phyloP scores from a whole-genome alignment of 441 rosid species.

The Erodium chrysanthum region DNA sequence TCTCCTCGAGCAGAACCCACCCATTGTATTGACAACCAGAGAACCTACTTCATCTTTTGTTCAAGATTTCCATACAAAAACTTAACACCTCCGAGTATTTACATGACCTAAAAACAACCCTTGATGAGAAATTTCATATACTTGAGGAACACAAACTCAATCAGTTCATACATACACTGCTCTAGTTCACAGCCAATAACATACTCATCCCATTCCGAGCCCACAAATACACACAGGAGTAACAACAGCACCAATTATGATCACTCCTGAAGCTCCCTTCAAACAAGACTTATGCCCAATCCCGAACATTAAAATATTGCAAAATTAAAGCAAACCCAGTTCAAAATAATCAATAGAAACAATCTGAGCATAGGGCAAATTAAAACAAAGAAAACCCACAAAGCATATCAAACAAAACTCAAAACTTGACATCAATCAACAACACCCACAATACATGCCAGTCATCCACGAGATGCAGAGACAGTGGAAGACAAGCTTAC shows the following conservation, averaged over 20 bases:
- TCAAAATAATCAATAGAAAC: slow-evolving; percentile 2
- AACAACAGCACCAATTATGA: too few species aligned
- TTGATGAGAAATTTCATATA: too few species aligned
- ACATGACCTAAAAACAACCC: not conserved
- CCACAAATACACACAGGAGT: not conserved
- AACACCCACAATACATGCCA: not conserved
- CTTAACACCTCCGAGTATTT: not conserved
- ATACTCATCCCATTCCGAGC: not conserved
- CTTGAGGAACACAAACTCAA: not conserved
- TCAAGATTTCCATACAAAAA: not conserved
- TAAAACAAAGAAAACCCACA: slow-evolving; percentile 21
- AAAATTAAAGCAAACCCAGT: slow-evolving; percentile 11
- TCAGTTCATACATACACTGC: not conserved
- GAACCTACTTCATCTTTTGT: slow-evolving; percentile 20
- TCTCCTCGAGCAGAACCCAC: slow-evolving; percentile 97
- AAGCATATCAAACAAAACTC: slow-evolving; percentile 14
- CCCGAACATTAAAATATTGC: too few species aligned
- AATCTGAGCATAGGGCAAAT: slow-evolving; percentile 8
- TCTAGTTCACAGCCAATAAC: not conserved
- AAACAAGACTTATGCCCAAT: too few species aligned
- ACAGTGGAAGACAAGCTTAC: slow-evolving; percentile 16
- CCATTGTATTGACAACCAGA: slow-evolving; percentile 41
- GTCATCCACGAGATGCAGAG: not conserved
- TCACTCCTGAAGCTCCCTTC: too few species aligned
- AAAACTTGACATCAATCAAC: slow-evolving; percentile 17